These are phyloP conservation scores for Blastosporella zonata DNA, from an alignment of 1,284 basidiomycete genomes.

Conservation along the genomic window DNA sequence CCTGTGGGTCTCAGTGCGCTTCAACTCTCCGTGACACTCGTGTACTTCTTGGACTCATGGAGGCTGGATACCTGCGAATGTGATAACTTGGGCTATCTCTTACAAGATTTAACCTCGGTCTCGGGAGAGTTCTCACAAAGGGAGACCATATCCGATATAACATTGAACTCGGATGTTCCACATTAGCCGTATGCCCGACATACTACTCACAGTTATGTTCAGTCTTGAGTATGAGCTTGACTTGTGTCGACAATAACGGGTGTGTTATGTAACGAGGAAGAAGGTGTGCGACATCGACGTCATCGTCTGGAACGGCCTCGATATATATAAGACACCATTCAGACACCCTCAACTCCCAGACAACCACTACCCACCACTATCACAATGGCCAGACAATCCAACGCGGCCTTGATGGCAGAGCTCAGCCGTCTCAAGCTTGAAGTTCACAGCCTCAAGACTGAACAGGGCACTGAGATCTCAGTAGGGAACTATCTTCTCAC, in stretches of 20 bases:
- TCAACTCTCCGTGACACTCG: too few relatives aligned
- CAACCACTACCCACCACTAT: conserved; percentile 1
- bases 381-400: conserved; percentile 25
- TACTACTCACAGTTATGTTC: conserved; percentile 43
- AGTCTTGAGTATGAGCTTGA: background rate
- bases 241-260: background rate
- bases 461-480: conserved; percentile 46
- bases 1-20: too few relatives aligned
- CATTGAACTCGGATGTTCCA: background rate
- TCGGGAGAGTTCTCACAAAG: too few relatives aligned
- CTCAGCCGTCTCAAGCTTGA: conserved; percentile 53
- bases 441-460: conserved; percentile 41
- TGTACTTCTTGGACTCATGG: too few relatives aligned
- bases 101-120: too few relatives aligned
- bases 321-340: conserved; percentile 8
- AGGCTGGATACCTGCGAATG: too few relatives aligned
- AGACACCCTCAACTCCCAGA: background rate
- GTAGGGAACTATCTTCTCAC: conserved; percentile 72
- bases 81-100: too few relatives aligned
- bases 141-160: too few relatives aligned
- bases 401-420: conserved; percentile 45
- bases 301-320: conserved; percentile 5
- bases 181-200: background rate
- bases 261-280: conserved; percentile 10
- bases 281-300: conserved; percentile 10